Evolutionary conservation across 305 asterid species (phyloP), one percentile per base, ranked within the genome.

Genomic region (Plantago coronopus): DNA sequence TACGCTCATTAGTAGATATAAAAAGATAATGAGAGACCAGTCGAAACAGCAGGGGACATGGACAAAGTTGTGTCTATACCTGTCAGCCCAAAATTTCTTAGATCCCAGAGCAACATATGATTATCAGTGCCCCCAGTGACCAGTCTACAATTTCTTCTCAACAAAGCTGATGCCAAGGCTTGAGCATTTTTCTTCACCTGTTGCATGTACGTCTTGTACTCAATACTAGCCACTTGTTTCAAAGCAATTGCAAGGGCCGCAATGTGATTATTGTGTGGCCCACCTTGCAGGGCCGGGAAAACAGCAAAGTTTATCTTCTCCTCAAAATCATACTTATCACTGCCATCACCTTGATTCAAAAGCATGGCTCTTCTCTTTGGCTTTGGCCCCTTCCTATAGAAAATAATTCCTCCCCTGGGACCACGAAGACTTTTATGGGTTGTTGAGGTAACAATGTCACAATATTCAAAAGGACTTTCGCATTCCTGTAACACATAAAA

Each of bases 361-460:
- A 76, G 90, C 78, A 76, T 72, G 44, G 83, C 91, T 62, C 95
- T 81, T 73, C 82, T 85, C 74, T 79, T 83, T 38, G 78, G 84
- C 69, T 85, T 93, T 15, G 90, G 83, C 14, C 99, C 96, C 77
- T 83, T 89, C 75, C 97, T 75, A 63, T 72, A 93, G 76, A 89
- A 93, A 61, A 89, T 87, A 61, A 93, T 85, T 48, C 97, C 99
- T 56, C 97, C 96, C 62, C 96, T 83, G 17, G 97, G 99, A 49
- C 99, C 99, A 68, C 96, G 76, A 43, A 93, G 97, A 82, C 99
- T 89, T 81, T 89, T 89, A 66, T 89, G 97, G 23, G 97, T 89
- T 22, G 99, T 93, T 45, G 96, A 89, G 62, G 99, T 89, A 56
- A 93, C 97, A 69, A 93, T 79, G 65, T 93, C 96, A 66, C 99